Conservation (phyloP, 768 basidiomycete genomes). For the Tylopilus cervinicoccineus region DNA sequence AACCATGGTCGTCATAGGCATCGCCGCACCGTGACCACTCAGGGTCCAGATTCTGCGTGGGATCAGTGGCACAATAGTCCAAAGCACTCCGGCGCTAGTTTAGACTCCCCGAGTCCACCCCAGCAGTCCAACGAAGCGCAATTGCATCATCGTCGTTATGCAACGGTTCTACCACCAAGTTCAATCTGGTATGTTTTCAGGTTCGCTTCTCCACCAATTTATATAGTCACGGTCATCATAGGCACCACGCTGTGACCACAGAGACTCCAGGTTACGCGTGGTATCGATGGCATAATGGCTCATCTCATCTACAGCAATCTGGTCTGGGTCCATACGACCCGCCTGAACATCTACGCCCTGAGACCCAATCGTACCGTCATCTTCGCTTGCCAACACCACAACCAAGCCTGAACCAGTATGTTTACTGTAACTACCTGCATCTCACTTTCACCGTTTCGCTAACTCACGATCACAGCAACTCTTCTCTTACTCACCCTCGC, state of each 20-base stretch:
- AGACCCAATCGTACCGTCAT: neutral
- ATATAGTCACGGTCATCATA: constrained; percentile 1
- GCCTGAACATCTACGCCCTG: constrained; percentile 22
- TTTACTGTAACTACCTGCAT: neutral
- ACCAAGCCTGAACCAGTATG: constrained; percentile 14
- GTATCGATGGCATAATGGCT: neutral
- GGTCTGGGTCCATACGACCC: constrained; percentile 30
- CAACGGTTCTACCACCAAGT: no score
- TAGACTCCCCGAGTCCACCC: no score
- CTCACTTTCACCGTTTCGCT: neutral
- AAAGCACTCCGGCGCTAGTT: no score
- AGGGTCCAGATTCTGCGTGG: no score
- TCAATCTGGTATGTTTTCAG: constrained; percentile 12
- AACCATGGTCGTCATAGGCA: constrained; percentile 3
- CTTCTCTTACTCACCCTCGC: neutral
- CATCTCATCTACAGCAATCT: constrained; percentile 14
- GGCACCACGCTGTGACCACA: constrained; percentile 16
- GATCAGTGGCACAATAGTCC: neutral
- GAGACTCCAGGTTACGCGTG: constrained; percentile 8
- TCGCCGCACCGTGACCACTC: no score
- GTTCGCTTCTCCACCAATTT: neutral
- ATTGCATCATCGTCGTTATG: no score
- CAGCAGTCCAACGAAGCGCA: no score
- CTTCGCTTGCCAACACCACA: neutral
- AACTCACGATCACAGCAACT: neutral